Evolutionary conservation across 139 green algal species (phyloP), one percentile per base, ranked within the genome.

Genomic region (Closterium sp.): DNA sequence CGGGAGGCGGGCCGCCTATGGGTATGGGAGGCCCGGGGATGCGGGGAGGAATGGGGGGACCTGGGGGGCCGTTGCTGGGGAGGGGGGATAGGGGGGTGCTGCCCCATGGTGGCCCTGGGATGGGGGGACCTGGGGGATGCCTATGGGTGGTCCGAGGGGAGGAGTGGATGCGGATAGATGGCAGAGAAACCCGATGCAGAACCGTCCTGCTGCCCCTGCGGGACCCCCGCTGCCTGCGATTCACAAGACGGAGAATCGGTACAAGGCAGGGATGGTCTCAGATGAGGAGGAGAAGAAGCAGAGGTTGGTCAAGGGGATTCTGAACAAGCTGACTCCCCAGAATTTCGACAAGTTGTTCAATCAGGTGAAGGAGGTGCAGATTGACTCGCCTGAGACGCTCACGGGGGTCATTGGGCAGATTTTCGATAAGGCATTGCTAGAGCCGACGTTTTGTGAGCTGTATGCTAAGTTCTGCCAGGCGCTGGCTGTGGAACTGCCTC

Each of bases 251-350:
- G 91, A 95, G 84, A 92, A 95, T 9, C 42, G 70, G 22, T 96
- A 91, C 70, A 88, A 89, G 86, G 92, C 94, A 30, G 90, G 90
- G 27, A 31, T 88, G 45, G 91, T 94, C 1, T 89, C 93, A 19
- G 95, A 96, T 11, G 98, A 98, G 94, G 98, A 99, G 95, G 96
- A 98, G 94, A 96, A 96, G 94, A 97, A 97, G 94, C 97, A 99
- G 94, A 97, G 97, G 91, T 88, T 88, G 38, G 96, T 99, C 95
- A 99, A 98, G 96, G 90, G 93, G 31, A 95, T 99, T 89, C 96
- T 99, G 24, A 99, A 99, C 96, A 99, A 99, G 97, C 96, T 99
- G 62, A 99, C 98, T 29, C 97, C 97, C 9, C 96, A 99, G 91
- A 99, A 99, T 95, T 99, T 99, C 93, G 97, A 98, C 27, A 96